Base-by-base conservation (phyloP, 2,329 filamentous ascomycete species). In the Xenoacremonium recifei region DNA sequence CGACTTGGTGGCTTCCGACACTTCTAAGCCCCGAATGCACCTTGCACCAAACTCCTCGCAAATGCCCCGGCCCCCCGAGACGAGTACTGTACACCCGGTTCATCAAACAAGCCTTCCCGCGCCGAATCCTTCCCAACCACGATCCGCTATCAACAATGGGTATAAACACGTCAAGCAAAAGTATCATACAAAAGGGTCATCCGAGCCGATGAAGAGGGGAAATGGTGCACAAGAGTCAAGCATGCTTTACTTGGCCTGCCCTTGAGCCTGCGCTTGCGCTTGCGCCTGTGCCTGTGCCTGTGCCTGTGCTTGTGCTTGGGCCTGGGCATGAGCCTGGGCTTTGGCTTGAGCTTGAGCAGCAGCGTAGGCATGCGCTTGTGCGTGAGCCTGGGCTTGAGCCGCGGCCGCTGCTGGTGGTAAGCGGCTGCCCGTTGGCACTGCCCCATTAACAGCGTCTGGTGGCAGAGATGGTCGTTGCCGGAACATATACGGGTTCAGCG, bases 401-500 rank as follows among this genome's bases (percentile, higher is more conserved):
- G 46, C 17, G 51, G 49, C 44, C 38, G 47, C 41, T 20, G 55
- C 51, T 35, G 56, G 58, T 25, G 55, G 59, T 43, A 63, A 30
- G 18, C 45, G 49, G 37, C 60, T 41, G 35, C 49, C 57, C 11
- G 50, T 54, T n/a, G 53, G 47, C 35, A 51, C 47, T 16, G 39
- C 50, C 15, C 53, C 57, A 17, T 51, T 50, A 34, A 53, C 53
- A 5, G 51, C 51, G 17, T 65, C 62, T 32, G 55, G 54, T 5
- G 59, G 53, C 9, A 60, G 55, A 16, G 59, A 57, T 27, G 61
- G 69, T 46, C 70, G 63, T 27, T 63, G 60, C 31, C 67, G 60
- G 36, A 67, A 66, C 50, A 68, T 64, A 19, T 67, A 66, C 37
- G 68, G 63, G 33, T 70, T 72, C 27, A 78, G 60, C 2, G 76